Evolutionary conservation across 2,329 filamentous ascomycete species (phyloP).

Genomic region (Nakataea oryzae): DNA sequence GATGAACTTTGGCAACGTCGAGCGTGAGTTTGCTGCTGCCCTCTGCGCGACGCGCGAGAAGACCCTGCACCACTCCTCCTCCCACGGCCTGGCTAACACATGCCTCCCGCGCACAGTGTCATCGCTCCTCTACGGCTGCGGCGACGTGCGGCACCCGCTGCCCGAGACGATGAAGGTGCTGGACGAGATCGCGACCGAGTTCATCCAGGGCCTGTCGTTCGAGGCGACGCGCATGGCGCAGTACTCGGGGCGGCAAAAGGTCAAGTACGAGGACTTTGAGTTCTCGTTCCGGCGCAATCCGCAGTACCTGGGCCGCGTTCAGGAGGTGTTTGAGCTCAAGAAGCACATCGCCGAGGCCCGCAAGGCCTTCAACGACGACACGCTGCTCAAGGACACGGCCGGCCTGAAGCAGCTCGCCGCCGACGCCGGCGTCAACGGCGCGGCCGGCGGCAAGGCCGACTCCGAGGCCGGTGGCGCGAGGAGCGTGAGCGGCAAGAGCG

Average conservation of each 20-base stretch:
- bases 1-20: slow-evolving; percentile 66
- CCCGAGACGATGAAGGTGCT: slow-evolving; percentile 77
- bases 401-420: slow-evolving; percentile 12
- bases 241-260: slow-evolving; percentile 84
- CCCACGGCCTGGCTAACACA: too few species aligned
- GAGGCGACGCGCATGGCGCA: slow-evolving; percentile 77
- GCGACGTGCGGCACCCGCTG: slow-evolving; percentile 68
- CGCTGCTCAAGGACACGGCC: slow-evolving; percentile 15
- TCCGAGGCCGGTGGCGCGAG: slow-evolving; percentile 1
- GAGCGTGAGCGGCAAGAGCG: slow-evolving; percentile 7
- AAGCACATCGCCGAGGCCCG: slow-evolving; percentile 74
- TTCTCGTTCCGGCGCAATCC: slow-evolving; percentile 84
- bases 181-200: slow-evolving; percentile 94
- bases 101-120: slow-evolving; percentile 38
- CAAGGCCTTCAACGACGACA: slow-evolving; percentile 59
- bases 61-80: background rate
- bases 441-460: slow-evolving; percentile 5
- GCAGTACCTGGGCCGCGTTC: slow-evolving; percentile 76
- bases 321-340: slow-evolving; percentile 82
- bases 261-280: slow-evolving; percentile 97
- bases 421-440: slow-evolving; percentile 5
- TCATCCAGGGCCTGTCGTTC: slow-evolving; percentile 89
- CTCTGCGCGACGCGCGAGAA: background rate
- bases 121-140: slow-evolving; percentile 68
- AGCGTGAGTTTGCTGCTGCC: slow-evolving; percentile 48